A percentile compares a stretch with the other conserved stretches of the same genome.
These are phyloP conservation scores for Termitomyces sp. DNA, from an alignment of 768 basidiomycete genomes.

Conservation along the genomic window DNA sequence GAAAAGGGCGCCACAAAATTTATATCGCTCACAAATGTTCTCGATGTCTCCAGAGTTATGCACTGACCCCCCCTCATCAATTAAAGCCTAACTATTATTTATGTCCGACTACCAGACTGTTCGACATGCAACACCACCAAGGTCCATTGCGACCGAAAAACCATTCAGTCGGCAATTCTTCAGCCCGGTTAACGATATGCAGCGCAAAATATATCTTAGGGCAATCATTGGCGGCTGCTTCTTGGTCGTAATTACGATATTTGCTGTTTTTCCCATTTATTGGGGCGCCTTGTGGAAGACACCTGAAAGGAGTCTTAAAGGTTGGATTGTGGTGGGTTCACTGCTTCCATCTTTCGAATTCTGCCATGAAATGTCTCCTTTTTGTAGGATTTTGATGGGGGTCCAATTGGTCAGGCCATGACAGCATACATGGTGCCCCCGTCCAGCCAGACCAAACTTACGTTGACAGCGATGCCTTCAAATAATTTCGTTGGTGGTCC, in stretches of 20 bases:
- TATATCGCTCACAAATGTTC: neutral
- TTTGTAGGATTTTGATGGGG: conserved; percentile 52
- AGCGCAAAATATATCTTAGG: conserved; percentile 15
- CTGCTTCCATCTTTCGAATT: neutral
- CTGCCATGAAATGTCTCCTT: neutral
- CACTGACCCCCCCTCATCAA: neutral
- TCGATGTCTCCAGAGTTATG: neutral
- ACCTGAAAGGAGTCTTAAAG: conserved; percentile 13
- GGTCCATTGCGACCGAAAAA: neutral
- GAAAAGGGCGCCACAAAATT: neutral
- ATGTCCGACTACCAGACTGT: neutral
- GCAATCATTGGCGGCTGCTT: conserved; percentile 9
- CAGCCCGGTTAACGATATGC: neutral
- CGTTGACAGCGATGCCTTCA: conserved; percentile 35
- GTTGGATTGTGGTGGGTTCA: conserved; percentile 19
- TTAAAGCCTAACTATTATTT: neutral
- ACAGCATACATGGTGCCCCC: conserved; percentile 24
- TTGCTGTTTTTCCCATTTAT: conserved; percentile 18
- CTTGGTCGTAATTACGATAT: conserved; percentile 12
- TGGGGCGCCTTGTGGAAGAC: conserved; percentile 20
- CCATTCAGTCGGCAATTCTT: conserved; percentile 11
- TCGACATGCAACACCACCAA: neutral
- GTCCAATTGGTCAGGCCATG: conserved; percentile 39
- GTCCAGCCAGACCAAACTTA: conserved; percentile 26
- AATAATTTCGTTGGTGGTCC: conserved; percentile 36